Conservation (phyloP, 805 yeast species). For the Barnettozyma populi region DNA sequence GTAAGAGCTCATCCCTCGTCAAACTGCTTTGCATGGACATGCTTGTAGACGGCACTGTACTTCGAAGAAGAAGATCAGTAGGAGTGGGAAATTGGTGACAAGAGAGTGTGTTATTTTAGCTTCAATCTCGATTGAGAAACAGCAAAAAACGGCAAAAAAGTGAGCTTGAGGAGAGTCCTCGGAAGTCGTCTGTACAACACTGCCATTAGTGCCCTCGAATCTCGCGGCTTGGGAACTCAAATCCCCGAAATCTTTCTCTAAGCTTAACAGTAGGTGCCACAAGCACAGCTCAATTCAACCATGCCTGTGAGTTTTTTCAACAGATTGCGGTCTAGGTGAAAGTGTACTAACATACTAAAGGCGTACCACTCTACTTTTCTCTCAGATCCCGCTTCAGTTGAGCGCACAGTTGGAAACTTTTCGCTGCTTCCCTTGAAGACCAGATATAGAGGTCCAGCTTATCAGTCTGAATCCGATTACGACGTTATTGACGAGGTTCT, state of each 20-base stretch:
- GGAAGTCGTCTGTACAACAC: too few relatives aligned
- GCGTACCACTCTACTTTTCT: slow-evolving; percentile 81
- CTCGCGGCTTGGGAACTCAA: background rate
- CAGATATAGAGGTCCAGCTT: slow-evolving; percentile 85
- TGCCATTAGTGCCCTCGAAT: background rate
- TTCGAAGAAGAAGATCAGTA: background rate
- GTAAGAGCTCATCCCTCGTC: slow-evolving; percentile 26
- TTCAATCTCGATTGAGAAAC: background rate
- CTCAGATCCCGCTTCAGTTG: slow-evolving; percentile 50
- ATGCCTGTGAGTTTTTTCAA: slow-evolving; percentile 13
- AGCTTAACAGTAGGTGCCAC: background rate
- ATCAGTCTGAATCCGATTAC: slow-evolving; percentile 67
- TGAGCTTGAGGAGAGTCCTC: background rate
- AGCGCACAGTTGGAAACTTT: slow-evolving; percentile 68
- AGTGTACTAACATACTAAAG: slow-evolving; percentile 19
- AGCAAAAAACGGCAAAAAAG: slow-evolving; percentile 5
- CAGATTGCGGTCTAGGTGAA: background rate
- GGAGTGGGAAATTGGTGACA: too few relatives aligned
- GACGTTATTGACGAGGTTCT: slow-evolving; percentile 90
- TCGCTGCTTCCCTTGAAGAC: slow-evolving; percentile 84
- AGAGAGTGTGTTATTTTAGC: too few relatives aligned
- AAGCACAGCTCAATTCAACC: background rate
- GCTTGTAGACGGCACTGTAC: background rate
- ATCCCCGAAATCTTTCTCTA: slow-evolving; percentile 10
- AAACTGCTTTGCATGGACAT: slow-evolving; percentile 12